A percentile compares a stretch with the other conserved stretches of the same genome.
These are phyloP conservation scores for Ophiostoma fasciatum DNA, from an alignment of 2,329 filamentous ascomycete genomes.

Conservation along the genomic window DNA sequence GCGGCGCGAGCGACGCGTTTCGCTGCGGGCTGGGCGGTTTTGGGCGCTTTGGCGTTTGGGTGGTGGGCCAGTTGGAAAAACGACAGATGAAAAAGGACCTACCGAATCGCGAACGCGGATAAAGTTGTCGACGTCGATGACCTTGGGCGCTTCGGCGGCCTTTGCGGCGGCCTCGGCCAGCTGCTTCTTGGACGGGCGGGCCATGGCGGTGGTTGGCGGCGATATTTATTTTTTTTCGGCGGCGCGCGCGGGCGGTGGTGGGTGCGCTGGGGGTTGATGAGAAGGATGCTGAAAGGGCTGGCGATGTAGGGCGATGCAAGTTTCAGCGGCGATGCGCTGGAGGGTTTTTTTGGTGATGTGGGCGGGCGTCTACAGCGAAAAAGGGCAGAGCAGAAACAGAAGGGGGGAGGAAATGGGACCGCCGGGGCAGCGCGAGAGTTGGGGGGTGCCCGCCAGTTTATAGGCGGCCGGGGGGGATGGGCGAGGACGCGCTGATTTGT, in stretches of 20 bases:
- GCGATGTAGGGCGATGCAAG: too few relatives aligned
- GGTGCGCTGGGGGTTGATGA: background rate
- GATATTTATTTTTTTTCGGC: too few relatives aligned
- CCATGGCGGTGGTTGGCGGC: slow-evolving; percentile 10
- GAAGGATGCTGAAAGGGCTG: too few relatives aligned
- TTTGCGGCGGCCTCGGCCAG: slow-evolving; percentile 13
- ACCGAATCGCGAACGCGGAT: slow-evolving; percentile 69
- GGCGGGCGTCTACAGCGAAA: background rate
- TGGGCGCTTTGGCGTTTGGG: too few relatives aligned
- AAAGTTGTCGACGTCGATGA: slow-evolving; percentile 61
- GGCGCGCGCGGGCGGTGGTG: too few relatives aligned
- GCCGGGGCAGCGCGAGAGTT: slow-evolving; percentile 8
- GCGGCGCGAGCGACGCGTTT: too few relatives aligned
- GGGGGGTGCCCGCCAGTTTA: slow-evolving; percentile 12
- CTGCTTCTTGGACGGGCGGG: slow-evolving; percentile 15
- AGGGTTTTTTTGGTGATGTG: slow-evolving; percentile 7
- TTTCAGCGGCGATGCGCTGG: slow-evolving; percentile 11
- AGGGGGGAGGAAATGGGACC: background rate
- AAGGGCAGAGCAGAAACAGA: slow-evolving; percentile 3
- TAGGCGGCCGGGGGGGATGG: slow-evolving; percentile 12
- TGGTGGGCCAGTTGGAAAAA: too few relatives aligned
- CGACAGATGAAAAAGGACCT: slow-evolving; percentile 25
- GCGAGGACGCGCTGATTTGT: slow-evolving; percentile 14
- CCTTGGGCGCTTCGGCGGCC: slow-evolving; percentile 24
- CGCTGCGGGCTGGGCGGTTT: background rate